These are phyloP conservation scores for Begonia masoniana DNA, from an alignment of 306 rosid species.

Conservation along the genomic window DNA sequence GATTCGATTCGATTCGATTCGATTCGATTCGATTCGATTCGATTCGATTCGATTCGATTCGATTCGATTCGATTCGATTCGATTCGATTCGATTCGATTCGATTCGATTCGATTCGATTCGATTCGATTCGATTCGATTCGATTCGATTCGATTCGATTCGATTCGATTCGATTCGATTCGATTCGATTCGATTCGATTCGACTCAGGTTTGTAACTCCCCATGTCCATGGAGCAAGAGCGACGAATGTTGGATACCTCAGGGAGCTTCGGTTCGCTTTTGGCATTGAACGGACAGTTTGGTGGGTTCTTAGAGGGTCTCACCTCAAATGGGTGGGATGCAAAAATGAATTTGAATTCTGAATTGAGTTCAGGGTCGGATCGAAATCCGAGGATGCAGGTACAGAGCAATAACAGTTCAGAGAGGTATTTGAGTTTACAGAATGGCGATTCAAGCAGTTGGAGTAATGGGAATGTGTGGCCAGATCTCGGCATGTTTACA, in stretches of 20 bases:
- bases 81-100: too few species aligned
- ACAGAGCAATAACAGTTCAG: too few species aligned
- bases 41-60: too few species aligned
- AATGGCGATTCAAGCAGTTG: conserved; percentile 62
- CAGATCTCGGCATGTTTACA: conserved; percentile 76
- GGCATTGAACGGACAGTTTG: conserved; percentile 41
- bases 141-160: too few species aligned
- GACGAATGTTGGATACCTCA: conserved; percentile 16
- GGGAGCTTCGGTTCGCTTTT: conserved; percentile 69
- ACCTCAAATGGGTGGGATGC: conserved; percentile 39
- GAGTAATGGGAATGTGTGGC: conserved; percentile 61
- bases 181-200: too few species aligned
- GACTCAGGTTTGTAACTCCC: not conserved
- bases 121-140: too few species aligned
- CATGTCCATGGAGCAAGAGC: conserved; percentile 16
- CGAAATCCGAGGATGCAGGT: conserved; percentile 23
- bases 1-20: too few species aligned
- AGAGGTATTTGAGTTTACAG: conserved; percentile 33
- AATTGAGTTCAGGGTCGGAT: conserved; percentile 27
- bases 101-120: too few species aligned
- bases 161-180: too few species aligned
- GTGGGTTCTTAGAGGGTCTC: conserved; percentile 39
- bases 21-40: too few species aligned
- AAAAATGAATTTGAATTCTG: conserved; percentile 30
- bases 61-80: too few species aligned